These are phyloP conservation scores for Chaetomiaceae sp. DNA, from an alignment of 2,329 filamentous ascomycete species.

Conservation along the genomic window DNA sequence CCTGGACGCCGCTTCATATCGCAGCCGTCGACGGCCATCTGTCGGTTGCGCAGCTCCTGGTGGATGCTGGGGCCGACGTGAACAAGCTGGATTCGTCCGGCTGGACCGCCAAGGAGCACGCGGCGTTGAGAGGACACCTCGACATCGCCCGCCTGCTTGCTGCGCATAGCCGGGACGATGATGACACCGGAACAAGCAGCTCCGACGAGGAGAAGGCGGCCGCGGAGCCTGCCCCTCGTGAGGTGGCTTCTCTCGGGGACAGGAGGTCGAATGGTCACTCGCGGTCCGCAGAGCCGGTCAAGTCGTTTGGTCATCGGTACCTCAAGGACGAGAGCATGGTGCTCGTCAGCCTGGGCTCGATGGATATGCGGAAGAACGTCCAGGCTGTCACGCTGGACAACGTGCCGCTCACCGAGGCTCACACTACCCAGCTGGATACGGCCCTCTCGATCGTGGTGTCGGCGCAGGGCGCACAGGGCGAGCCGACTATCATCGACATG, in stretches of 20 bases:
- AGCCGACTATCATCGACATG: slow-evolving; percentile 84
- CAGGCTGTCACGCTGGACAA: slow-evolving; percentile 82
- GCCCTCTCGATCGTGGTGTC: slow-evolving; percentile 88
- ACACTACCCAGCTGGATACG: slow-evolving; percentile 90
- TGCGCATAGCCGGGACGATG: slow-evolving; percentile 40
- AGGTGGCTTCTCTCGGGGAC: slow-evolving; percentile 58
- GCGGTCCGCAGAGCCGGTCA: slow-evolving; percentile 70
- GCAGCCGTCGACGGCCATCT: slow-evolving; percentile 85
- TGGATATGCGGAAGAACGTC: slow-evolving; percentile 82
- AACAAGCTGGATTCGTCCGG: slow-evolving; percentile 77
- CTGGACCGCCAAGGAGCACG: slow-evolving; percentile 93
- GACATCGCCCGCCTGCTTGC: slow-evolving; percentile 69
- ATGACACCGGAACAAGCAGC: slow-evolving; percentile 31
- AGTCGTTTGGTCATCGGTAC: slow-evolving; percentile 94
- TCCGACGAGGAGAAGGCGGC: slow-evolving; percentile 27
- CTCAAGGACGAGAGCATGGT: slow-evolving; percentile 85
- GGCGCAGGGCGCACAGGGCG: slow-evolving; percentile 77
- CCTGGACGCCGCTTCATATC: slow-evolving; percentile 94
- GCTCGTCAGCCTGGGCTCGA: slow-evolving; percentile 86
- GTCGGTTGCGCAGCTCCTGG: slow-evolving; percentile 68
- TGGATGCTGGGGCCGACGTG: slow-evolving; percentile 72
- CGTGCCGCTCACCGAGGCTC: slow-evolving; percentile 81
- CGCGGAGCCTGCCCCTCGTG: slow-evolving; percentile 41
- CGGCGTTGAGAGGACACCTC: slow-evolving; percentile 83
- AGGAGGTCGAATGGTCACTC: slow-evolving; percentile 49